Evolutionary conservation across 177 flowering plant genomes (phyloP).

Genomic region (Vitis hybrid): DNA sequence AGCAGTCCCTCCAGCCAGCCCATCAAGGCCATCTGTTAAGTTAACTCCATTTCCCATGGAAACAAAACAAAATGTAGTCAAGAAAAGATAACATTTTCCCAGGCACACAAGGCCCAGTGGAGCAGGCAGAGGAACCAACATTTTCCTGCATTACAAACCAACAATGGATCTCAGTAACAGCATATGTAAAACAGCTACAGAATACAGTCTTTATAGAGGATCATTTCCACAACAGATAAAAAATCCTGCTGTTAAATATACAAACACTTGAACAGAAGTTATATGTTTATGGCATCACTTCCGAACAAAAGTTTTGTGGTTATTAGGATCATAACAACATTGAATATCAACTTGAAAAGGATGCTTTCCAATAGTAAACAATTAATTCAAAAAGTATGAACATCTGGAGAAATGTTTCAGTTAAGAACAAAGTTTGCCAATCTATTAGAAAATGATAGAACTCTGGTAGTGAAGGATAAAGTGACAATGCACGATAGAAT

Average conservation of each 20-base stretch:
- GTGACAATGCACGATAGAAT: too few relatives aligned
- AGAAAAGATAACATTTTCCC: conserved; percentile 53
- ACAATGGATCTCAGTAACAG: conserved; percentile 1
- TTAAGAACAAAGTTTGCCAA: too few relatives aligned
- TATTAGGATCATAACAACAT: not conserved
- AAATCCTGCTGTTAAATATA: not conserved
- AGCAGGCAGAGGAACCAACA: conserved; percentile 78
- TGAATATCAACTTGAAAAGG: not conserved
- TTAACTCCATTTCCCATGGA: conserved; percentile 80
- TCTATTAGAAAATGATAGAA: too few relatives aligned
- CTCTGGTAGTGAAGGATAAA: too few relatives aligned
- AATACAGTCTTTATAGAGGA: not conserved
- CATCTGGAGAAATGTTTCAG: not conserved
- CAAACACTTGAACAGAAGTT: not conserved
- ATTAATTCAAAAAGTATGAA: not conserved
- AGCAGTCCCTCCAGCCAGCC: conserved; percentile 88
- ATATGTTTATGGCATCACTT: not conserved
- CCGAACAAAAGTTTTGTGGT: not conserved
- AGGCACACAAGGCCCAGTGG: conserved; percentile 80
- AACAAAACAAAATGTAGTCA: conserved; percentile 76
- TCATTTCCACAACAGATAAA: not conserved
- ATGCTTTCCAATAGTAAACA: not conserved
- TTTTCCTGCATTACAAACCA: conserved; percentile 61
- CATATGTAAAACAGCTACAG: not conserved
- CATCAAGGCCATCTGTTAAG: conserved; percentile 88